Evolutionary conservation across 225 moss, liverwort and hornwort genomes (phyloP), one percentile per base, ranked within the genome.

Genomic region (Sphagnum contortum): DNA sequence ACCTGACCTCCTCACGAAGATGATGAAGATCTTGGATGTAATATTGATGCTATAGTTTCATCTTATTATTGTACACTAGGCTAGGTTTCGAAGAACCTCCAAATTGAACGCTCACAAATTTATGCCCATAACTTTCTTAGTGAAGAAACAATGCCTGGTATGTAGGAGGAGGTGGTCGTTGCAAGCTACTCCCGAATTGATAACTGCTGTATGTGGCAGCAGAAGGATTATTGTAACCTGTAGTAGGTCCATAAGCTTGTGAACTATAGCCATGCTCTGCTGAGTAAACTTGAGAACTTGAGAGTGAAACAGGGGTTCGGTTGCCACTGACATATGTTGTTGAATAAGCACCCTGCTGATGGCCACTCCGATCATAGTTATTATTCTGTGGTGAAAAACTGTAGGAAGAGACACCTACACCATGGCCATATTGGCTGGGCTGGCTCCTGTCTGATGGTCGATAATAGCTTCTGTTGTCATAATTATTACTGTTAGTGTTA

Each of bases 111-210:
- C 29, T 29, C 29, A 29, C 29, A 29, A 29, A 29, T 29, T 29
- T 29, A 29, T 29, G 29, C 29, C 29, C 29, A 29, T 29, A 29
- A 29, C 29, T 29, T 29, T 9, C 49, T 79, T 74, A 99, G 60
- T 99, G 98, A 61, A 99, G 87, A 72, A 99, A 99, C 46, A 91
- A 99, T 62, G 94, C 91, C 89, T 99, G 98, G 72, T 99, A 99
- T 9, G 98, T 93, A 70, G 98, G 98, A 66, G 98, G 98, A 73
- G 98, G 93, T 69, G 98, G 98, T 70, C 29, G 29, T 29, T 93
- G 98, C 63, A 99, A 83, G 57, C 98, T 93, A 73, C 98, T 99
- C 68, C 98, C 98, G 75, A 99, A 99, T 79, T 99, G 98, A 70
- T 99, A 93, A 77, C 93, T 99, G 83, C 93, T 99, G 69, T 99